Evolutionary conservation across 768 basidiomycete genomes (phyloP).

Genomic region (Tremella yokohamensis): DNA sequence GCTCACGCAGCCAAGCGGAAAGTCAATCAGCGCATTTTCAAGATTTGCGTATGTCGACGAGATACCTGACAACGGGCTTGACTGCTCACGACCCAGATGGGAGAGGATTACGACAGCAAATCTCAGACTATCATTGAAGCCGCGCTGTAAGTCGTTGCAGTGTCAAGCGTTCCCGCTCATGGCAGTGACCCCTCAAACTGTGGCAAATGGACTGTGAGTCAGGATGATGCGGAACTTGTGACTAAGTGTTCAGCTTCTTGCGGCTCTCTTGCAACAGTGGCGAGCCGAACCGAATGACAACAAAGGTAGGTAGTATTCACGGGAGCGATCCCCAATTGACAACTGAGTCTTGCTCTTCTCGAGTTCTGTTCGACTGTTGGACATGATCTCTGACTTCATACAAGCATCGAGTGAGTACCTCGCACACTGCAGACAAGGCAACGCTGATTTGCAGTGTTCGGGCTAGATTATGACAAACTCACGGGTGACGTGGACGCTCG

Average conservation of each 20-base stretch:
- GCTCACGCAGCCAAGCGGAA: conserved; percentile 18
- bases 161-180: neutral
- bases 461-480: conserved; percentile 60
- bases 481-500: conserved; percentile 70
- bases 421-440: neutral
- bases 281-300: conserved; percentile 59
- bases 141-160: conserved; percentile 27
- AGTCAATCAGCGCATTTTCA: conserved; percentile 33
- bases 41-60: conserved; percentile 29
- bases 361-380: conserved; percentile 82
- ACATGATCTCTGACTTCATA: conserved; percentile 77
- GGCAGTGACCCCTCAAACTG: conserved; percentile 40
- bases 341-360: conserved; percentile 77
- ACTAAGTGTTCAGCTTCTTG: conserved; percentile 59
- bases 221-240: neutral
- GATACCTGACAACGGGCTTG: neutral
- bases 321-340: neutral
- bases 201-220: conserved; percentile 48
- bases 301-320: conserved; percentile 54
- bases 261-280: conserved; percentile 66
- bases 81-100: conserved; percentile 22
- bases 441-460: conserved; percentile 27
- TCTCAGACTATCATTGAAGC: conserved; percentile 27
- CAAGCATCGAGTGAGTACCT: conserved; percentile 23
- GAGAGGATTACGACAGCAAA: conserved; percentile 26